Conservation (phyloP, 139 green algal genomes). For the Tetradesmus obliquus region DNA sequence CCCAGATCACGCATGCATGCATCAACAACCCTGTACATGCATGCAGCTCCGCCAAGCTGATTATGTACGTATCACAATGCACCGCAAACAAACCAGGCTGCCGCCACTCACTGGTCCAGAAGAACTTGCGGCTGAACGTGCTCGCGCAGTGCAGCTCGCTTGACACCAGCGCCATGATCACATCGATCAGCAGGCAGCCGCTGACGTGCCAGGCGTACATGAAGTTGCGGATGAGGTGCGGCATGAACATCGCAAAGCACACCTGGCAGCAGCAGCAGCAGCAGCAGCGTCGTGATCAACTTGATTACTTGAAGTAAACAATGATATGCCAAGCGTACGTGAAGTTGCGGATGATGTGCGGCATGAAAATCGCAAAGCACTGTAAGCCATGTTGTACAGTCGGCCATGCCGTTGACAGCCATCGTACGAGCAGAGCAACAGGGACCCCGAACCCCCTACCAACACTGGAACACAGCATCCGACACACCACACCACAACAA, state of each 20-base stretch:
- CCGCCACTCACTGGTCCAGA: constrained; percentile 28
- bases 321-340: too few species aligned
- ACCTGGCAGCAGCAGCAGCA: constrained; percentile 3
- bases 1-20: too few species aligned
- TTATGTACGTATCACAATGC: too few species aligned
- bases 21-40: too few species aligned
- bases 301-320: too few species aligned
- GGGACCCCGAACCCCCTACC: too few species aligned
- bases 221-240: constrained; percentile 41
- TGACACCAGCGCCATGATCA: constrained; percentile 24
- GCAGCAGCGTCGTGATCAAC: background rate
- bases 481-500: too few species aligned
- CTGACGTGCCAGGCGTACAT: constrained; percentile 16
- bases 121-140: constrained; percentile 24
- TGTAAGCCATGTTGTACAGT: too few species aligned
- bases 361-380: constrained; percentile 46
- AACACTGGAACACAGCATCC: too few species aligned
- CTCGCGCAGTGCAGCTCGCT: constrained; percentile 30
- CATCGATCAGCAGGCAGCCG: constrained; percentile 10
- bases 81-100: too few species aligned
- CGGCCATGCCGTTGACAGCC: too few species aligned
- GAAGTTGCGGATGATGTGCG: constrained; percentile 39
- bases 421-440: constrained; percentile 5
- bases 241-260: constrained; percentile 47
- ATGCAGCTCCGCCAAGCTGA: too few species aligned